Evolutionary conservation across 352 stramenopile genomes (phyloP).

Genomic region (Globisporangium alternatum): DNA sequence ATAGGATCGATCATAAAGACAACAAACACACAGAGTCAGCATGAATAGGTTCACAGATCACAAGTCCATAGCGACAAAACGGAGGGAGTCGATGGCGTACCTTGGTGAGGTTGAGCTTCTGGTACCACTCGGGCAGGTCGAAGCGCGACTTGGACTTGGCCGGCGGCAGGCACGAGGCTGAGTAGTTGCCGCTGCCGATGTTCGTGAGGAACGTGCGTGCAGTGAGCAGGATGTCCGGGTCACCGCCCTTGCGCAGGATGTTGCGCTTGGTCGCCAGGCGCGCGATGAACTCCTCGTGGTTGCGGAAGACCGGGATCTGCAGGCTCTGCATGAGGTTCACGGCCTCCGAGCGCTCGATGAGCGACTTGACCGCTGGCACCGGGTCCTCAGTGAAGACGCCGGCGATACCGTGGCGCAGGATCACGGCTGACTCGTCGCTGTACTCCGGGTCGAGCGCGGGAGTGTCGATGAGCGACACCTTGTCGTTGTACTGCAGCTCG

Average conservation of each 20-base stretch:
- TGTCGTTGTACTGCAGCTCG: slow-evolving; percentile 96
- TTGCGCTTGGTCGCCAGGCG: slow-evolving; percentile 93
- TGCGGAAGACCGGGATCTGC: slow-evolving; percentile 92
- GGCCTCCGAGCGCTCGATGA: slow-evolving; percentile 90
- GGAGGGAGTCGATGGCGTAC: slow-evolving; percentile 18
- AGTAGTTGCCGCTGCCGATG: slow-evolving; percentile 58
- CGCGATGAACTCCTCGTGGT: slow-evolving; percentile 93
- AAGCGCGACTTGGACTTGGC: slow-evolving; percentile 84
- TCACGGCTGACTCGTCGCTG: slow-evolving; percentile 71
- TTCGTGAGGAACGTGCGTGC: slow-evolving; percentile 87
- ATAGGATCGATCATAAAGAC: slow-evolving; percentile 5
- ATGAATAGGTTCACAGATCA: background rate
- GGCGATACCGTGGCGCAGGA: slow-evolving; percentile 95
- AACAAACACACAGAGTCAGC: slow-evolving; percentile 8
- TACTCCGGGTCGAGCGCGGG: slow-evolving; percentile 97
- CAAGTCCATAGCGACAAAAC: background rate
- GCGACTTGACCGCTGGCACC: slow-evolving; percentile 87
- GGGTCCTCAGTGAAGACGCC: slow-evolving; percentile 94
- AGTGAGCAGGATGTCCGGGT: slow-evolving; percentile 94
- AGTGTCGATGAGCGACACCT: slow-evolving; percentile 95
- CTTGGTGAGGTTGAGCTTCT: slow-evolving; percentile 52
- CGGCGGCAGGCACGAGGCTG: slow-evolving; percentile 59
- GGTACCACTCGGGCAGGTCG: slow-evolving; percentile 66
- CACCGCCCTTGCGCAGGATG: slow-evolving; percentile 94
- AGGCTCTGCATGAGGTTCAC: slow-evolving; percentile 97